These are phyloP conservation scores for Prunus davidiana DNA, from an alignment of 306 rosid genomes.

Conservation along the genomic window DNA sequence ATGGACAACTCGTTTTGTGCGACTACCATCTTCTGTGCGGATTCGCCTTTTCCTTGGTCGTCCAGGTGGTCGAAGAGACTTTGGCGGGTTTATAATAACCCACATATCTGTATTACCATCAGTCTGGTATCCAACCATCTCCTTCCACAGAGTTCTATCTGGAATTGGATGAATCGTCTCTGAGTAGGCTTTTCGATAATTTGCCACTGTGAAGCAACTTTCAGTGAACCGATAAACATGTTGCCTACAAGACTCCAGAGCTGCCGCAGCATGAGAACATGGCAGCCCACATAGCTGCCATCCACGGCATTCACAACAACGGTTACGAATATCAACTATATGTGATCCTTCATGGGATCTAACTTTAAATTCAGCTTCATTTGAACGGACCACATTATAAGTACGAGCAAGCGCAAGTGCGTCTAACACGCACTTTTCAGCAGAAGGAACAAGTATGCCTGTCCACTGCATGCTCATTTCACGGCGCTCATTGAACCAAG, in stretches of 20 bases:
- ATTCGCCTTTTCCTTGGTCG: constrained; percentile 44
- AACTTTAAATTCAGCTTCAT: constrained; percentile 46
- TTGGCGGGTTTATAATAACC: constrained; percentile 44
- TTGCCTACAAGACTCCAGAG: constrained; percentile 53
- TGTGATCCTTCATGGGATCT: constrained; percentile 37
- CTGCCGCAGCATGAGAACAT: constrained; percentile 54
- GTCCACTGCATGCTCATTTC: constrained; percentile 60
- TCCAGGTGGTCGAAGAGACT: constrained; percentile 47
- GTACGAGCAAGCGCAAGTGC: constrained; percentile 37
- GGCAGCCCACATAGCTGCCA: constrained; percentile 58
- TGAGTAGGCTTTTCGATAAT: constrained; percentile 49
- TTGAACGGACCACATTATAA: constrained; percentile 34
- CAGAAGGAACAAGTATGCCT: constrained; percentile 44
- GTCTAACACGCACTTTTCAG: constrained; percentile 40
- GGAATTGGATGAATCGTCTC: constrained; percentile 57
- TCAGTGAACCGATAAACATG: constrained; percentile 52
- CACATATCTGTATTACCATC: constrained; percentile 16
- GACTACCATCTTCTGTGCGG: constrained; percentile 42
- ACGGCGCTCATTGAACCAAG: constrained; percentile 56
- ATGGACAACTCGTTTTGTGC: constrained; percentile 48
- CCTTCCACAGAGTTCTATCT: constrained; percentile 47
- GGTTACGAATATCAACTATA: constrained; percentile 46
- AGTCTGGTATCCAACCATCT: constrained; percentile 15
- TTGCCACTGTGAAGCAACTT: constrained; percentile 49
- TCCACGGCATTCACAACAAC: constrained; percentile 46